A percentile compares a stretch with the other conserved stretches of the same genome.
Evolutionary conservation across 2,329 filamentous ascomycete species (phyloP).

Genomic region (Colletotrichum sojae): DNA sequence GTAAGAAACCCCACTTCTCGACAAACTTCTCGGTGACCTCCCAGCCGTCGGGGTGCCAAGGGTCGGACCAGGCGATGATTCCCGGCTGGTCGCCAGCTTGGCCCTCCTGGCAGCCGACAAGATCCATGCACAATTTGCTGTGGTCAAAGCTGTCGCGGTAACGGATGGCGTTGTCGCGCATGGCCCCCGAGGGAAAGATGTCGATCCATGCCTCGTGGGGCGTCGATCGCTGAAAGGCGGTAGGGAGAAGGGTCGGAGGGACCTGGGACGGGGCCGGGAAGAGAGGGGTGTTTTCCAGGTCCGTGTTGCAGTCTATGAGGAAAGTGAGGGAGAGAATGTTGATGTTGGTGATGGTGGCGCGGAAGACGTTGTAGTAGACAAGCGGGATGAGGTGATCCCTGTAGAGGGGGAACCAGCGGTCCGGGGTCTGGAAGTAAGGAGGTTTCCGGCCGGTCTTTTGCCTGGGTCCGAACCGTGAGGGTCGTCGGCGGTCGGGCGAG

Average conservation of each 20-base stretch:
- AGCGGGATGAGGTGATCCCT: constrained; percentile 51
- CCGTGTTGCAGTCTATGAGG: constrained; percentile 40
- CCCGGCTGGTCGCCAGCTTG: constrained; percentile 19
- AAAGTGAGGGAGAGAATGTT: constrained; percentile 46
- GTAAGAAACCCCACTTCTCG: constrained; percentile 59
- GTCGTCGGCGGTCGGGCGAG: background rate
- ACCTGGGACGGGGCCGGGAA: constrained; percentile 39
- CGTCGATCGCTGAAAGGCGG: constrained; percentile 43
- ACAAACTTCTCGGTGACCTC: constrained; percentile 61
- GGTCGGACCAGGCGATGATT: constrained; percentile 40
- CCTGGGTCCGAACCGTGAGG: background rate
- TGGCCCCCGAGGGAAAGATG: constrained; percentile 47
- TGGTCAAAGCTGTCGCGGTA: constrained; percentile 20
- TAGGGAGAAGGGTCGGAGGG: constrained; percentile 45
- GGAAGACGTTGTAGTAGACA: constrained; percentile 55
- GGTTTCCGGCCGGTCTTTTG: constrained; percentile 3
- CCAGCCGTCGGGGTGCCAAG: constrained; percentile 61
- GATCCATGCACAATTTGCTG: constrained; percentile 25
- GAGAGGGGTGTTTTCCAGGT: constrained; percentile 41
- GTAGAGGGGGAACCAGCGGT: constrained; percentile 43
- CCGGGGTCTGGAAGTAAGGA: constrained; percentile 6
- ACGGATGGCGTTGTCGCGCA: constrained; percentile 48
- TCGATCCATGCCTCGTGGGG: constrained; percentile 50
- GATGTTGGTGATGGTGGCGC: constrained; percentile 52
- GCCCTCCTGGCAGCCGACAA: constrained; percentile 22